Evolutionary conservation across 2,329 filamentous ascomycete species (phyloP), one percentile per base, ranked within the genome.

Genomic region (Cladosporium sp.): DNA sequence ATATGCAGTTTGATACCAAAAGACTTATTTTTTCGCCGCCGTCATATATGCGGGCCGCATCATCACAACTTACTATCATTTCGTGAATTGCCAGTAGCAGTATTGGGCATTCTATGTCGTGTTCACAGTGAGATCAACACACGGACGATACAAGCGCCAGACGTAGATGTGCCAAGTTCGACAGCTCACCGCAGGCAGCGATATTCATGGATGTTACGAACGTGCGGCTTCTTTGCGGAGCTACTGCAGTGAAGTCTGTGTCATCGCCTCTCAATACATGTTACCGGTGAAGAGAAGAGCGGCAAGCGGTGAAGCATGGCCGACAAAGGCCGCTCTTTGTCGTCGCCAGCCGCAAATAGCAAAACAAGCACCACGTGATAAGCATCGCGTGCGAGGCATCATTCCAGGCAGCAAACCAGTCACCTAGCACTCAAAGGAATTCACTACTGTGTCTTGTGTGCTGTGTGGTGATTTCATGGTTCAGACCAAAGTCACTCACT

Each of bases 281-380:
- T 8, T 33, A 55, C 28, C 52, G 52, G 52, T 55, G 52, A 55
- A 29, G 52, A 55, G 26, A 2, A 33, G 29, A 23, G 52, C 52
- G 52, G 52, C 31, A 31, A 55, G 31, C 40, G 40, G 52, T 55
- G 52, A 55, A 31, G 52, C 52, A 18, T 21, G 29, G 52, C 52
- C 23, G 29, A 55, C 52, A 55, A 55, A 55, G 52, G 52, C 52
- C 52, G 28, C 31, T 29, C 50, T 55, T 55, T 55, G 52, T 55
- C 31, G 52, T 21, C 29, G 52, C 16, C 31, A 31, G 31, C 52
- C 52, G 52, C 29, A 55, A 55, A 33, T 33, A 55, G 52, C 52
- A 55, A 55, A 33, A 31, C 29, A 55, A 33, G 12, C 52, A n/a
- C 52, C 29, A 55, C 52, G 52, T 55, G 52, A 55, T n/a, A 3